A percentile compares a stretch with the other conserved stretches of the same genome.
Evolutionary conservation across 129 eudicot species (phyloP).

Genomic region (Saposhnikovia divaricata): DNA sequence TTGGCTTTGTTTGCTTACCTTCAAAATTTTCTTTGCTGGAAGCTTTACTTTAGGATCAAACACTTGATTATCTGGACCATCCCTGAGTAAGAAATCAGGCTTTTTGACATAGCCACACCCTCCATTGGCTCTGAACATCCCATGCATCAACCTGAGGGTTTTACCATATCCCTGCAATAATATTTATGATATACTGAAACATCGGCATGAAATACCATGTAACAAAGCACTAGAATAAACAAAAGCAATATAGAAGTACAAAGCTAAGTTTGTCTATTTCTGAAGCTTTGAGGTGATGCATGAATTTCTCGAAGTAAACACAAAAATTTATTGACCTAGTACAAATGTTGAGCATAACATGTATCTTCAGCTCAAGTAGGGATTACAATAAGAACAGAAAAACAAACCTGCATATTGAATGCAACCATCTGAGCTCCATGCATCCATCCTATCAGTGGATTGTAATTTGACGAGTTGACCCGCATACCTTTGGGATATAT

Average conservation of each 20-base stretch:
- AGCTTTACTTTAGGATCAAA: slow-evolving; percentile 55
- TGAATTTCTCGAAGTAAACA: background rate
- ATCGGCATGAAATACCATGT: background rate
- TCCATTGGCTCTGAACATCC: slow-evolving; percentile 83
- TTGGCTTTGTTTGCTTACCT: slow-evolving; percentile 28
- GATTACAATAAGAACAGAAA: background rate
- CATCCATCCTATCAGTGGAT: slow-evolving; percentile 77
- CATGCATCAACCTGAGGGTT: slow-evolving; percentile 92
- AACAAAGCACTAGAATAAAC: background rate
- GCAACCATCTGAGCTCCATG: slow-evolving; percentile 99
- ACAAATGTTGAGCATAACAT: background rate
- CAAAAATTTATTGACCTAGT: background rate
- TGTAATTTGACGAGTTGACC: slow-evolving; percentile 78
- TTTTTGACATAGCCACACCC: slow-evolving; percentile 88
- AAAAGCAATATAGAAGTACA: background rate
- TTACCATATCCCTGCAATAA: slow-evolving; percentile 72
- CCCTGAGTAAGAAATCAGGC: slow-evolving; percentile 60
- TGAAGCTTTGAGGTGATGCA: background rate
- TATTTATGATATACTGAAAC: background rate
- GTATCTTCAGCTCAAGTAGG: slow-evolving; percentile 1
- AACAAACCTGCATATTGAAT: slow-evolving; percentile 90
- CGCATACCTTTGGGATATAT: slow-evolving; percentile 80
- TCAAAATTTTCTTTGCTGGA: slow-evolving; percentile 46
- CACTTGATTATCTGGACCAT: slow-evolving; percentile 35
- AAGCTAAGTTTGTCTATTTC: background rate